These are phyloP conservation scores for Boletus vinaceobasis DNA, from an alignment of 768 basidiomycete genomes.

Conservation along the genomic window DNA sequence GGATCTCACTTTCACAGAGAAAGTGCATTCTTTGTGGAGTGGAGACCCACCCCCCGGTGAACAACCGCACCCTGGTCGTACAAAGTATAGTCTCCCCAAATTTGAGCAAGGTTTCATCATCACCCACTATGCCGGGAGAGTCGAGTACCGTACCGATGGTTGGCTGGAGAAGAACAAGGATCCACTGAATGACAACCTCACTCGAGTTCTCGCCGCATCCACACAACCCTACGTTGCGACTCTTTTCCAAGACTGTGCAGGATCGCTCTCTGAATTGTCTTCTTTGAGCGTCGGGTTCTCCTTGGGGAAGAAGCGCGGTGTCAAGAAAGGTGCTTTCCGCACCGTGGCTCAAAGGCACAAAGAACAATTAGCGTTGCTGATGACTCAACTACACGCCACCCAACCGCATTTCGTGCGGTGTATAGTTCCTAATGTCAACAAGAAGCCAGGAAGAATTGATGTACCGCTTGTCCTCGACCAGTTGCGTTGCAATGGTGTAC, in stretches of 20 bases:
- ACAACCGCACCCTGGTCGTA: constrained; percentile 64
- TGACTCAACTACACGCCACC: constrained; percentile 87
- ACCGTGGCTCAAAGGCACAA: constrained; percentile 95
- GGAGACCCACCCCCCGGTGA: constrained; percentile 40
- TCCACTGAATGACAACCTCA: constrained; percentile 93
- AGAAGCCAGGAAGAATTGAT: constrained; percentile 89
- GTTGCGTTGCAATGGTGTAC: constrained; percentile 95
- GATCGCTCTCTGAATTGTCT: constrained; percentile 35
- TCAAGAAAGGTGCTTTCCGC: constrained; percentile 96
- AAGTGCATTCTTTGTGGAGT: constrained; percentile 77
- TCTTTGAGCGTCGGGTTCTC: constrained; percentile 37
- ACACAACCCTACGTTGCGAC: constrained; percentile 76
- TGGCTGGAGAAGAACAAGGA: constrained; percentile 99
- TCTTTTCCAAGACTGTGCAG: constrained; percentile 81
- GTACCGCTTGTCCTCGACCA: constrained; percentile 96
- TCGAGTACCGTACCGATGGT: constrained; percentile 92
- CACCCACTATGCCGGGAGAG: constrained; percentile 93
- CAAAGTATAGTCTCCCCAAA: constrained; percentile 82
- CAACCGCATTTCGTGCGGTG: constrained; percentile 98
- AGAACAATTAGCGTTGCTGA: constrained; percentile 88
- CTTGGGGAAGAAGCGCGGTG: constrained; percentile 60
- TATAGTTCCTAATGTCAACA: constrained; percentile 91
- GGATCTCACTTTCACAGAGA: constrained; percentile 91
- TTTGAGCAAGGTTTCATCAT: constrained; percentile 95
- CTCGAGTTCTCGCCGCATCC: constrained; percentile 80